Percentiles rank a stretch among this genome's conserved stretches.
Evolutionary conservation across 495 filamentous ascomycete species (phyloP).

Genomic region (Ascobolus immersus): DNA sequence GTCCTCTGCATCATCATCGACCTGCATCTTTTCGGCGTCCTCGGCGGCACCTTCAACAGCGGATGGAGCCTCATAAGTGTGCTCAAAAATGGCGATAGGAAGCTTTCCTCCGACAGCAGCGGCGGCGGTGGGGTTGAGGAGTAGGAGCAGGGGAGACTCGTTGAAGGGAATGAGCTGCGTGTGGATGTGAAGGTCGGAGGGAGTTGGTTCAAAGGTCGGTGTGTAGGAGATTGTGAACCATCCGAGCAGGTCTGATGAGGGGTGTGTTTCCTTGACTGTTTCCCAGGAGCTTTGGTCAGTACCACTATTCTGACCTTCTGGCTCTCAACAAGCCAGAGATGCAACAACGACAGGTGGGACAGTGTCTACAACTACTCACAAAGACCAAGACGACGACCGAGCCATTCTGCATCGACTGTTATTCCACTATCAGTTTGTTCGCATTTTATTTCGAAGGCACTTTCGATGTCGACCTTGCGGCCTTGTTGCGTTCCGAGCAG

Average conservation of each 20-base stretch:
- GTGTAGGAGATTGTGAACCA: constrained; percentile 59
- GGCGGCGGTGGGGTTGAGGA: constrained; percentile 46
- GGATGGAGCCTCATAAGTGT: constrained; percentile 51
- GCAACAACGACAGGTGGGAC: too few relatives aligned
- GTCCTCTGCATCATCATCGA: constrained; percentile 29
- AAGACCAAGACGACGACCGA: constrained; percentile 53
- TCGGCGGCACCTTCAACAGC: too few relatives aligned
- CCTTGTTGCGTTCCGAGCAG: constrained; percentile 78
- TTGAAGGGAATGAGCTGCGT: constrained; percentile 48
- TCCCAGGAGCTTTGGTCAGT: neutral
- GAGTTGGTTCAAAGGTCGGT: constrained; percentile 41
- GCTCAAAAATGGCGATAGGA: constrained; percentile 75
- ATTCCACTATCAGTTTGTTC: constrained; percentile 21
- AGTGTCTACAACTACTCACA: too few relatives aligned
- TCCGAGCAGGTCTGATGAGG: constrained; percentile 66
- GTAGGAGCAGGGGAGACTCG: constrained; percentile 65
- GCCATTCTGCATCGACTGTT: constrained; percentile 42
- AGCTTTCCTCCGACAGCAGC: constrained; percentile 41
- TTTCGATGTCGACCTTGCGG: constrained; percentile 68
- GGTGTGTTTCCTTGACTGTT: constrained; percentile 69
- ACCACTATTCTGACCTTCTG: too few relatives aligned
- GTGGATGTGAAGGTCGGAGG: constrained; percentile 45
- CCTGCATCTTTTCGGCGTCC: constrained; percentile 21
- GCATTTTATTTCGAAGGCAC: constrained; percentile 62
- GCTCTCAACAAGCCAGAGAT: neutral